These are phyloP conservation scores for Scheffersomyces lignicola DNA, from an alignment of 1,139 yeast species.

Conservation along the genomic window DNA sequence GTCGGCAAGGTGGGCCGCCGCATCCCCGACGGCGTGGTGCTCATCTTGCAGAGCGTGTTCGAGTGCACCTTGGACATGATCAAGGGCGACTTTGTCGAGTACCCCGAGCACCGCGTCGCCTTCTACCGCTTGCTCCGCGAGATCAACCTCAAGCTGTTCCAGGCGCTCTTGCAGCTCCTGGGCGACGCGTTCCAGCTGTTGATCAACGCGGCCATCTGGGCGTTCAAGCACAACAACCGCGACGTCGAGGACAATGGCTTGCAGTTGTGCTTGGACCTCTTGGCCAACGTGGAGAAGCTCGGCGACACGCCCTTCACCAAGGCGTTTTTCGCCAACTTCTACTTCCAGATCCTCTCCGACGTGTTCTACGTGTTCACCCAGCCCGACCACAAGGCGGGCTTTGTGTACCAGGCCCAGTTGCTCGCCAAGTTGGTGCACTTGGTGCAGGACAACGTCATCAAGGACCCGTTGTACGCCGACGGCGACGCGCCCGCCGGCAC, in stretches of 20 bases:
- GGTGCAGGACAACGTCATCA: slow-evolving; percentile 74
- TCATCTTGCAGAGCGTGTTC: slow-evolving; percentile 86
- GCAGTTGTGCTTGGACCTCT: slow-evolving; percentile 74
- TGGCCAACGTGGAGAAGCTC: slow-evolving; percentile 81
- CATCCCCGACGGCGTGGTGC: slow-evolving; percentile 88
- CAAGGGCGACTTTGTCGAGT: slow-evolving; percentile 90
- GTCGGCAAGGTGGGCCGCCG: slow-evolving; percentile 83
- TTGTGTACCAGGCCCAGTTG: slow-evolving; percentile 81
- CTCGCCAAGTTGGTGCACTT: slow-evolving; percentile 81
- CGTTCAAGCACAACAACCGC: slow-evolving; percentile 93
- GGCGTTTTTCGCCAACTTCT: slow-evolving; percentile 85
- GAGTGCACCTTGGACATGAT: slow-evolving; percentile 96
- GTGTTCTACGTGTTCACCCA: slow-evolving; percentile 93
- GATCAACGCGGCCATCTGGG: slow-evolving; percentile 95
- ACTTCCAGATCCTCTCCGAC: slow-evolving; percentile 86
- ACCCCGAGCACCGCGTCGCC: slow-evolving; percentile 97
- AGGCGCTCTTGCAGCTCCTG: slow-evolving; percentile 83
- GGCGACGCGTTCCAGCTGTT: slow-evolving; percentile 90
- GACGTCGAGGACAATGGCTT: slow-evolving; percentile 93
- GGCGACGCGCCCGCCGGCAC: slow-evolving; percentile 85
- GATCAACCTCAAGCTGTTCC: slow-evolving; percentile 81
- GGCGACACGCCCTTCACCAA: slow-evolving; percentile 78
- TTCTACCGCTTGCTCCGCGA: slow-evolving; percentile 87
- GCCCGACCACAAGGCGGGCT: slow-evolving; percentile 97
- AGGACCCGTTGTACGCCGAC: slow-evolving; percentile 70